These are phyloP conservation scores for Citrullus colocynthis DNA, from an alignment of 306 rosid genomes.

Conservation along the genomic window DNA sequence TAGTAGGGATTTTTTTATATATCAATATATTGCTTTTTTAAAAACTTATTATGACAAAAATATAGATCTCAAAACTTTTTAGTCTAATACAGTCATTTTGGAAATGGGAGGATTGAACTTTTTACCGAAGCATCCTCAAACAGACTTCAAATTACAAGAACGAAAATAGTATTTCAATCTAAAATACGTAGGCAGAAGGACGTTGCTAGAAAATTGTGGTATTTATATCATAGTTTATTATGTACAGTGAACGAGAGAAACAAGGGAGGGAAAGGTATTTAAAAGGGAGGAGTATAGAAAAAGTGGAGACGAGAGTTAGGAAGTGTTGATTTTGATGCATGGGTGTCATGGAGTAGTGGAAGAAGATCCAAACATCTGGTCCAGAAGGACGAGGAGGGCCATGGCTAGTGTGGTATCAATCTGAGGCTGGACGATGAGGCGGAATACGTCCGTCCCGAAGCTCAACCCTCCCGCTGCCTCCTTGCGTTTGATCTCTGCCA, in stretches of 20 bases:
- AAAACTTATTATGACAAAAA: too few species aligned
- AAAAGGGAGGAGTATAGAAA: background rate
- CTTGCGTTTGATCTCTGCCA: slow-evolving; percentile 63
- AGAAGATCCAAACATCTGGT: slow-evolving; percentile 48
- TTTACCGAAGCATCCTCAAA: too few species aligned
- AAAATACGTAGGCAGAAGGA: background rate
- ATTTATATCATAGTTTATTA: too few species aligned
- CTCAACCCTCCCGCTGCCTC: slow-evolving; percentile 40
- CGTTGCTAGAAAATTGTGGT: background rate
- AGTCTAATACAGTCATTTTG: too few species aligned
- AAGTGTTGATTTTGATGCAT: background rate
- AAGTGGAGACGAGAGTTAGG: background rate
- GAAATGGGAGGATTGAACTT: too few species aligned
- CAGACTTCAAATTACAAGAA: too few species aligned
- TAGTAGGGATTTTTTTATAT: too few species aligned
- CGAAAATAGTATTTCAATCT: too few species aligned
- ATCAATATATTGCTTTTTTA: too few species aligned
- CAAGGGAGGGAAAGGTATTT: background rate
- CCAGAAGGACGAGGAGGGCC: slow-evolving; percentile 54
- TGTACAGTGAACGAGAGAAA: background rate
- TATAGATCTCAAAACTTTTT: too few species aligned
- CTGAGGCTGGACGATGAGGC: slow-evolving; percentile 41
- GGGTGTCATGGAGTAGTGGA: background rate
- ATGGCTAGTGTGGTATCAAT: slow-evolving; percentile 47
- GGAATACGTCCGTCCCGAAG: slow-evolving; percentile 59